Evolutionary conservation across 257 asterid genomes (phyloP), one percentile per base, ranked within the genome.

Genomic region (Scutellaria baicalensis): DNA sequence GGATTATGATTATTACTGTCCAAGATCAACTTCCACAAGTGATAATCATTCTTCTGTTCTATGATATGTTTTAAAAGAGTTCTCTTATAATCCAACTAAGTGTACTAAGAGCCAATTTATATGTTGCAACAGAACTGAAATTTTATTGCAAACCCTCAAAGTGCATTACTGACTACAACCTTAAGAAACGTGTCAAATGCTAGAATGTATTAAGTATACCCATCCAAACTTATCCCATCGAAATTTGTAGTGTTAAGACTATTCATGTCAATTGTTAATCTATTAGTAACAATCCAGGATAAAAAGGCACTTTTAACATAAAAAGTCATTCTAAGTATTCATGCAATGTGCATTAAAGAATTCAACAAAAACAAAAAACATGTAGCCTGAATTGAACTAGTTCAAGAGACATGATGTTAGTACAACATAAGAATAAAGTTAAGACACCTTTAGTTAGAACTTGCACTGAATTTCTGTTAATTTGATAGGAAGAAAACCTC

Each of bases 81-180:
- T 20, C 71, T 49, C 70, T 36, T 59, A 57, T 42, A 23, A 38
- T 35, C 67, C 70, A 66, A 71, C 70, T 65, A 64, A 48, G 39
- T 12, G 14, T 68, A 54, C 35, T 11, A 69, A 39, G 51, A 55
- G 56, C 33, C 58, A 59, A 23, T 16, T 36, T 27, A 10, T 42
- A 33, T 43, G 6, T 64, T 51, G 49, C 44, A 23, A 59, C 51
- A 44, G 16, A 56, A 62, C 36, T 17, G 17, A 65, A 33, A 58
- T 11, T 57, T 36, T 35, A 60, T 13, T 52, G 57, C 51, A 47
- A 71, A 64, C 47, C 35, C 68, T 20, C 14, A 13, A 39, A 54
- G 33, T 21, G 18, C n/a, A 47, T 69, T 38, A 62, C 20, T 9
- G 56, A 65, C 31, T 5, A 64, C 61, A 54, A 57, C 68, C 61